These are phyloP conservation scores for Brassica balearica DNA, from an alignment of 441 rosid genomes.

Conservation along the genomic window DNA sequence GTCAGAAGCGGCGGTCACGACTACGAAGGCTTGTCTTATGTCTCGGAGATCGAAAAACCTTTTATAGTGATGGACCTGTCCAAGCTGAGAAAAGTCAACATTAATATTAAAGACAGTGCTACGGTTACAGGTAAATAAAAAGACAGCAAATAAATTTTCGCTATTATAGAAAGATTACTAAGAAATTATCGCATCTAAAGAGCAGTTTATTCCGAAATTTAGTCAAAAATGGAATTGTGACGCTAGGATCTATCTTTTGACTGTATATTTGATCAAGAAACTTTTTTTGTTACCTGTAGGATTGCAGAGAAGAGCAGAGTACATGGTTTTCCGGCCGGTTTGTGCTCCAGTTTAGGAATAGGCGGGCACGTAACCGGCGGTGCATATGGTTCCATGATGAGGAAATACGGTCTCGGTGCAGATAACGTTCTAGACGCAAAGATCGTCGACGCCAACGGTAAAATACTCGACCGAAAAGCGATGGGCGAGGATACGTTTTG, in stretches of 20 bases:
- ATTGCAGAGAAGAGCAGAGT: conserved; percentile 59
- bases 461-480: conserved; percentile 50
- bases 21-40: conserved; percentile 13
- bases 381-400: conserved; percentile 74
- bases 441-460: conserved; percentile 56
- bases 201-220: no score
- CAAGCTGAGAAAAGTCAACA: not conserved
- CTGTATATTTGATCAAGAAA: no score
- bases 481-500: conserved; percentile 68
- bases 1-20: conserved; percentile 8
- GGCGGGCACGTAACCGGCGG: conserved; percentile 79
- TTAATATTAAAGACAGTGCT: conserved; percentile 4
- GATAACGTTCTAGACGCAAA: conserved; percentile 71
- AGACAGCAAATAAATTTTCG: not conserved
- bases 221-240: no score
- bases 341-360: conserved; percentile 64
- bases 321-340: conserved; percentile 69
- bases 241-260: not conserved
- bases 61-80: conserved; percentile 10
- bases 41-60: not conserved
- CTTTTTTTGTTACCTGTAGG: conserved; percentile 7
- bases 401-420: conserved; percentile 67
- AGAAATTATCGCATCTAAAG: not conserved
- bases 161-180: not conserved
- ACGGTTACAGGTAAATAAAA: not conserved